phyloP scores from a whole-genome alignment of 2,329 filamentous ascomycete species.

The Graphilbum fragrans region DNA sequence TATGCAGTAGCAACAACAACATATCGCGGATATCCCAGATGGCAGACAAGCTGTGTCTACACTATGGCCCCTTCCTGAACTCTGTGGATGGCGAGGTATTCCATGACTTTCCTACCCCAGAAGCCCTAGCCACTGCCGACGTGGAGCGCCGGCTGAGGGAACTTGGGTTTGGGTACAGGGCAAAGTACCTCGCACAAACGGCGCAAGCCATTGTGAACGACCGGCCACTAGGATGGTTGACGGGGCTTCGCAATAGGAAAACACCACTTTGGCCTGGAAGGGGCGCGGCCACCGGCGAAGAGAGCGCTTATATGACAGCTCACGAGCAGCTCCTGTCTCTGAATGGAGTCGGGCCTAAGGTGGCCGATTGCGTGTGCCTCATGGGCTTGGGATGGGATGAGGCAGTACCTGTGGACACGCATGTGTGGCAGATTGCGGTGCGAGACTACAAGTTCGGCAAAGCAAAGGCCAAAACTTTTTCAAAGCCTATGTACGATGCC shows the following conservation, averaged over 20 bases:
- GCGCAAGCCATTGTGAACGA: slow-evolving; percentile 60
- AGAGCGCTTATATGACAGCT: slow-evolving; percentile 53
- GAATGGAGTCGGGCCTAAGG: slow-evolving; percentile 88
- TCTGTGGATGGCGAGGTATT: slow-evolving; percentile 58
- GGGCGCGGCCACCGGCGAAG: neutral
- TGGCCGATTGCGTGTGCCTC: slow-evolving; percentile 89
- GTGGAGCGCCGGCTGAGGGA: slow-evolving; percentile 72
- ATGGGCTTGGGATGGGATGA: slow-evolving; percentile 97
- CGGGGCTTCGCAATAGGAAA: slow-evolving; percentile 66
- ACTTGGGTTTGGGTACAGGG: slow-evolving; percentile 88
- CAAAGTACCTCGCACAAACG: slow-evolving; percentile 83
- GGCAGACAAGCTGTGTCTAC: slow-evolving; percentile 79
- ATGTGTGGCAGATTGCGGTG: slow-evolving; percentile 97
- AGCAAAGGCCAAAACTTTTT: slow-evolving; percentile 56
- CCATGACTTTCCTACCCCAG: slow-evolving; percentile 66
- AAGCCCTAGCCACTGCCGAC: slow-evolving; percentile 53
- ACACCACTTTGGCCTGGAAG: slow-evolving; percentile 38
- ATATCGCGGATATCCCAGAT: slow-evolving; percentile 92
- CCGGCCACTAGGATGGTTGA: slow-evolving; percentile 62
- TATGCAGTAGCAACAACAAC: slow-evolving; percentile 98
- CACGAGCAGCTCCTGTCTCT: slow-evolving; percentile 70
- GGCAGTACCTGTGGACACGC: slow-evolving; percentile 90
- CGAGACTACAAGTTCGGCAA: slow-evolving; percentile 89
- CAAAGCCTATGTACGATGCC: slow-evolving; percentile 77
- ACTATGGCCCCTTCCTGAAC: slow-evolving; percentile 72